Evolutionary conservation across 768 basidiomycete genomes (phyloP), one percentile per base, ranked within the genome.

Genomic region (Boletus speciosus): DNA sequence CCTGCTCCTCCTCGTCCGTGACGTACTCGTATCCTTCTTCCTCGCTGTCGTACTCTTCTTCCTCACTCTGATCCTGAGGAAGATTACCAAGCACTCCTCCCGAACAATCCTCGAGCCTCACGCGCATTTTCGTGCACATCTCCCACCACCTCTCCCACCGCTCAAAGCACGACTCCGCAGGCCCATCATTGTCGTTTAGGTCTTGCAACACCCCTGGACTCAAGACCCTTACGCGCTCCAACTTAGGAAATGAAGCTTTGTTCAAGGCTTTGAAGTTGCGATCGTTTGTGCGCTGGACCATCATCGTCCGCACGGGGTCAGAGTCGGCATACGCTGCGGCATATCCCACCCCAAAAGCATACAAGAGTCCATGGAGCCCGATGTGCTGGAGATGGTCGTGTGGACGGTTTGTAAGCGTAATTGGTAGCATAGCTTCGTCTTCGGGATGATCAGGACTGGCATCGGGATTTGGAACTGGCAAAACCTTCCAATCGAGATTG

Each of bases 71-170:
- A 12, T 71, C 56, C 36, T 62, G 65, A 25, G 66, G 71, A 27
- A 73, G 64, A 48, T 61, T 62, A 0, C 89, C 89, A 36, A 91
- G 69, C 48, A 74, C 59, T 12, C 73, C 80, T 0, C 86, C 88
- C 0, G 89, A 90, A 62, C 88, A 90, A 66, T 91, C 89, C 69
- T 91, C 88, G 47, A 91, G 64, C 40, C 84, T 68, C 5, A 90
- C 71, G 1, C 80, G 77, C 65, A 78, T 73, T 19, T 60, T 56
- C 0, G 71, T 57, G 57, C 81, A 85, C 59, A 70, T 73, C 14
- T 74, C 75, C 80, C 82, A 86, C 89, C 89, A 90, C 44, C 76
- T 71, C 59, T 83, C 82, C 83, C 87, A 90, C 31, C 88, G 71
- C 54, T 78, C 74, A 50, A 65, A 73, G 51, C 73, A 73, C 7